Evolutionary conservation across 768 basidiomycete species (phyloP).

Genomic region (Amanita pseudoporphyria): DNA sequence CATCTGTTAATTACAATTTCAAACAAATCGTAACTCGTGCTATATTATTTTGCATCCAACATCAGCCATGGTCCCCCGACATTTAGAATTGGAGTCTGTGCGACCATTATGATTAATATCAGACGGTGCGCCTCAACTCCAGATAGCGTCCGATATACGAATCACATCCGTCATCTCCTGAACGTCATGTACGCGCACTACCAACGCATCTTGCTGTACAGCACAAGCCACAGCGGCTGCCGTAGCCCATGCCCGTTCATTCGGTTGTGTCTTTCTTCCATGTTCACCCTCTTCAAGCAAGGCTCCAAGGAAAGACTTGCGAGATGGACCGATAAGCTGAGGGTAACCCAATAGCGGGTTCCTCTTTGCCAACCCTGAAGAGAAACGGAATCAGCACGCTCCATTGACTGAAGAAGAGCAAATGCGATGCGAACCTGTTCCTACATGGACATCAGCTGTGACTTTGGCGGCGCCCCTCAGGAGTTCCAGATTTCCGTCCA

Average conservation of each 20-base stretch:
- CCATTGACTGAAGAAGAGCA: conserved; percentile 1
- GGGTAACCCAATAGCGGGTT: conserved; percentile 55
- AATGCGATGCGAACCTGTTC: background rate
- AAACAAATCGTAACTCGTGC: too few relatives aligned
- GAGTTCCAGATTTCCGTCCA: conserved; percentile 63
- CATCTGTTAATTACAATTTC: too few relatives aligned
- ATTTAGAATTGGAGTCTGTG: too few relatives aligned
- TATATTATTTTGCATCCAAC: too few relatives aligned
- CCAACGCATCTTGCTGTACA: conserved; percentile 59
- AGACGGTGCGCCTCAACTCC: conserved; percentile 15
- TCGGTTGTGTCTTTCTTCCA: conserved; percentile 48
- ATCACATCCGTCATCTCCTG: conserved; percentile 67
- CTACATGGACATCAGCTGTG: conserved; percentile 25
- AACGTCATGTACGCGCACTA: conserved; percentile 81
- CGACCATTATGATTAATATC: too few relatives aligned
- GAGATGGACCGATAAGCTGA: conserved; percentile 65
- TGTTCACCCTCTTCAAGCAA: conserved; percentile 42
- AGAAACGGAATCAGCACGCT: background rate
- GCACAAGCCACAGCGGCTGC: conserved; percentile 67
- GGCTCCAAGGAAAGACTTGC: conserved; percentile 76
- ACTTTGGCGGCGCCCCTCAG: conserved; percentile 42
- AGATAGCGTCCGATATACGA: conserved; percentile 53
- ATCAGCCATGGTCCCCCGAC: too few relatives aligned
- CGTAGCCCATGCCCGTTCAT: conserved; percentile 71
- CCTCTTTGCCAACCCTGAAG: conserved; percentile 12